Evolutionary conservation across 257 asterid species (phyloP).

Genomic region (Nicotiana otophora): DNA sequence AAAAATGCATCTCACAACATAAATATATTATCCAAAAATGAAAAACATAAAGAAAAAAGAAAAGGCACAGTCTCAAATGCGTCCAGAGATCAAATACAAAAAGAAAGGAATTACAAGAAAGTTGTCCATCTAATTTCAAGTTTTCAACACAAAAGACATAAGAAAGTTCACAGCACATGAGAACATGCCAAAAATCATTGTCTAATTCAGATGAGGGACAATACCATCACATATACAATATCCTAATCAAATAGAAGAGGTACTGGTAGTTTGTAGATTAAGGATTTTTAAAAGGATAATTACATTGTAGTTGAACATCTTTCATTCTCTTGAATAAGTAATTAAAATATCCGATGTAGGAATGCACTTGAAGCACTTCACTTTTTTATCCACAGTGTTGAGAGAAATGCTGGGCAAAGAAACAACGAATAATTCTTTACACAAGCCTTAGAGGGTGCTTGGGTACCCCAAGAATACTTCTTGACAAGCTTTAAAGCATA

Average conservation of each 20-base stretch:
- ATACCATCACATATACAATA: background rate
- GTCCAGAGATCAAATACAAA: background rate
- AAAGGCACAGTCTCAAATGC: background rate
- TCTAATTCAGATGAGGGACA: background rate
- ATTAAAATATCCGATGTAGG: background rate
- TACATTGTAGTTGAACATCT: background rate
- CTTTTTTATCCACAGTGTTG: background rate
- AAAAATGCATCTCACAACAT: background rate
- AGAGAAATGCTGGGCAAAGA: background rate
- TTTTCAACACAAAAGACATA: background rate
- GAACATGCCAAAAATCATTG: slow-evolving; percentile 2
- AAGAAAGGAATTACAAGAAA: background rate
- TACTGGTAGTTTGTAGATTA: background rate
- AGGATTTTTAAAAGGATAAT: background rate
- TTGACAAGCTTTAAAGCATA: background rate
- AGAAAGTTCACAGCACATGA: background rate
- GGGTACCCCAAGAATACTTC: too few species aligned
- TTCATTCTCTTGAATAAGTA: background rate
- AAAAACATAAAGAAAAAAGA: background rate
- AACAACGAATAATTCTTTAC: too few species aligned
- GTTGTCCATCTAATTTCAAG: background rate
- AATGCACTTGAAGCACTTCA: background rate
- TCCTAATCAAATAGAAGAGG: background rate
- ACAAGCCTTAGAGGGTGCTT: too few species aligned
- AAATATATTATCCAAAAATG: background rate